A percentile compares a stretch with the other conserved stretches of the same genome.
These are phyloP conservation scores for Myriosclerotinia curreyana DNA, from an alignment of 2,329 filamentous ascomycete species.

Conservation along the genomic window DNA sequence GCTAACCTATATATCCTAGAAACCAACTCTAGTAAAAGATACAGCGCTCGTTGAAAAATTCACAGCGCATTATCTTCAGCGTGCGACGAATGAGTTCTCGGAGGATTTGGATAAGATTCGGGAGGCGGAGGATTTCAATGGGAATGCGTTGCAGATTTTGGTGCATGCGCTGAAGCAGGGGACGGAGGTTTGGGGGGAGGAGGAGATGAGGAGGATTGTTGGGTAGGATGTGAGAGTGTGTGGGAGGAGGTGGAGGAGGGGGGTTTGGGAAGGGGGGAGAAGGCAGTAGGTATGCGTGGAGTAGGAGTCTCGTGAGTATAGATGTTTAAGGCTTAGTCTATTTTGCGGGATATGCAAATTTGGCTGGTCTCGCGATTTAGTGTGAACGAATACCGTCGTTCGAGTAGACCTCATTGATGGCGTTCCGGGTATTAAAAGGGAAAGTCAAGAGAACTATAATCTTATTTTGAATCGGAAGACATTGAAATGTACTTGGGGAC, in stretches of 20 bases:
- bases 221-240: not conserved
- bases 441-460: not conserved
- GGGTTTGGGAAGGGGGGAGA: not conserved
- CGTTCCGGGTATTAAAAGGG: not conserved
- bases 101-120: constrained; percentile 72
- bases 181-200: constrained; percentile 56
- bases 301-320: not conserved
- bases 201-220: constrained; percentile 46
- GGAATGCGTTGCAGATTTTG: constrained; percentile 61
- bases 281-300: not conserved
- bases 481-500: not conserved
- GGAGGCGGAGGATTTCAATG: constrained; percentile 66
- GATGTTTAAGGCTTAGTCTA: not conserved
- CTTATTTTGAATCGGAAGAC: not conserved
- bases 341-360: not conserved
- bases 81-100: constrained; percentile 65
- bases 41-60: constrained; percentile 53
- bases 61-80: constrained; percentile 57
- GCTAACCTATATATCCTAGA: constrained; percentile 5
- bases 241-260: constrained; percentile 18
- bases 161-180: constrained; percentile 68
- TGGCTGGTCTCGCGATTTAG: not conserved
- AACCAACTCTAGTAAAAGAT: constrained; percentile 28
- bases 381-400: not conserved
- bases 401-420: not conserved